Conservation (phyloP, 805 yeast species). For the Saturnispora dispora region DNA sequence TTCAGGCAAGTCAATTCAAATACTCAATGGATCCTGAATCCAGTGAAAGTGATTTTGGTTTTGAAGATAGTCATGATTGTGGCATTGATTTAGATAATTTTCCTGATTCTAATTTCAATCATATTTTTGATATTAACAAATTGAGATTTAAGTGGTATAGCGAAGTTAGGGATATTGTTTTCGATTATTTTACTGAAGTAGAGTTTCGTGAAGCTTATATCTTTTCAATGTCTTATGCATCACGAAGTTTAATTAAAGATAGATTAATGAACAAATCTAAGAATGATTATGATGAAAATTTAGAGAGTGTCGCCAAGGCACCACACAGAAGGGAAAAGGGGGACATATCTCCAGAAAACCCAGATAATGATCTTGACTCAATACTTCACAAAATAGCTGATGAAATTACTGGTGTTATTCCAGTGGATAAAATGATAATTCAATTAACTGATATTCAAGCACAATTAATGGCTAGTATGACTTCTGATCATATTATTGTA, state of each 20-base stretch:
- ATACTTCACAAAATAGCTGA: slow-evolving; percentile 36
- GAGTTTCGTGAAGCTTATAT: slow-evolving; percentile 35
- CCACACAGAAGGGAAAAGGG: neutral
- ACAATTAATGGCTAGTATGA: slow-evolving; percentile 49
- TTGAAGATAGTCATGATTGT: slow-evolving; percentile 56
- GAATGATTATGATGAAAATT: neutral
- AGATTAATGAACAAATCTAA: neutral
- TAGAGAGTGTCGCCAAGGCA: neutral
- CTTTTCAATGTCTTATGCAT: slow-evolving; percentile 24
- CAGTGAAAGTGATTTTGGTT: slow-evolving; percentile 32
- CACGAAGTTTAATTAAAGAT: slow-evolving; percentile 23
- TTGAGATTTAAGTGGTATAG: slow-evolving; percentile 76
- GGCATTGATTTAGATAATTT: slow-evolving; percentile 33
- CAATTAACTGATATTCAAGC: slow-evolving; percentile 75
- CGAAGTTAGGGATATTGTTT: slow-evolving; percentile 50
- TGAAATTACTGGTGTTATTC: slow-evolving; percentile 26
- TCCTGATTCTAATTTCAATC: slow-evolving; percentile 35
- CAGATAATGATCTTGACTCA: slow-evolving; percentile 36
- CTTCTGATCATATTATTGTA: slow-evolving; percentile 50
- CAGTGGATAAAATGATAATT: slow-evolving; percentile 50
- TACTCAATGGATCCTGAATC: slow-evolving; percentile 49
- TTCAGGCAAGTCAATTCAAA: slow-evolving; percentile 60
- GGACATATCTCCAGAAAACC: neutral
- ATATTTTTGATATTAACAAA: slow-evolving; percentile 65
- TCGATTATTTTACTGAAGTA: slow-evolving; percentile 46